Evolutionary conservation across 148 eudicot species (phyloP).

Genomic region (Rhododendron molle): DNA sequence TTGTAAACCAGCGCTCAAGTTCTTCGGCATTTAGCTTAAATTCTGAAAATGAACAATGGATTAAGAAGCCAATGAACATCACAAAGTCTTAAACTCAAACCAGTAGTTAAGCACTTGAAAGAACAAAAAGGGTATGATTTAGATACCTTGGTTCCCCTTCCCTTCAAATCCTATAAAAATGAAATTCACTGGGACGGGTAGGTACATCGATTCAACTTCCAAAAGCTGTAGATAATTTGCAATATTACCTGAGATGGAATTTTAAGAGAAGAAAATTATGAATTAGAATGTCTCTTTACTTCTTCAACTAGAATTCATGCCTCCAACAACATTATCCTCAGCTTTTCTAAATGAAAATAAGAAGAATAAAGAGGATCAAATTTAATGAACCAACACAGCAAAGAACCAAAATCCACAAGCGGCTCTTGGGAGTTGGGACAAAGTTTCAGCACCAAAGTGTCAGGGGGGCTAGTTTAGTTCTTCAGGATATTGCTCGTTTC

Average conservation of each 20-base stretch:
- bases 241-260: slow-evolving; percentile 55
- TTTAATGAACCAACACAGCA: background rate
- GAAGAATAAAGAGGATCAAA: background rate
- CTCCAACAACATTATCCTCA: background rate
- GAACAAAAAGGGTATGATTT: background rate
- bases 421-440: background rate
- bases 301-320: background rate
- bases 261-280: background rate
- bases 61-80: background rate
- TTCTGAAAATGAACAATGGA: slow-evolving; percentile 36
- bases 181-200: slow-evolving; percentile 91
- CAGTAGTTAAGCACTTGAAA: background rate
- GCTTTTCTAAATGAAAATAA: background rate
- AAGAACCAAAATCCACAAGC: background rate
- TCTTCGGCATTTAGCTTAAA: slow-evolving; percentile 78
- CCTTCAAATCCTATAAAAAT: slow-evolving; percentile 93
- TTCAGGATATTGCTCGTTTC: background rate
- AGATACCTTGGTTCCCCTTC: slow-evolving; percentile 78
- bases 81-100: slow-evolving; percentile 7
- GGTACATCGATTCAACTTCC: slow-evolving; percentile 86
- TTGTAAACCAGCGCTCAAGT: slow-evolving; percentile 94
- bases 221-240: slow-evolving; percentile 79
- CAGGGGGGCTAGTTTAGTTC: background rate
- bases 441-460: background rate
- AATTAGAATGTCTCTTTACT: slow-evolving; percentile 1